Evolutionary conservation across 2,329 filamentous ascomycete genomes (phyloP), one percentile per base, ranked within the genome.

Genomic region (Fusarium sp.): DNA sequence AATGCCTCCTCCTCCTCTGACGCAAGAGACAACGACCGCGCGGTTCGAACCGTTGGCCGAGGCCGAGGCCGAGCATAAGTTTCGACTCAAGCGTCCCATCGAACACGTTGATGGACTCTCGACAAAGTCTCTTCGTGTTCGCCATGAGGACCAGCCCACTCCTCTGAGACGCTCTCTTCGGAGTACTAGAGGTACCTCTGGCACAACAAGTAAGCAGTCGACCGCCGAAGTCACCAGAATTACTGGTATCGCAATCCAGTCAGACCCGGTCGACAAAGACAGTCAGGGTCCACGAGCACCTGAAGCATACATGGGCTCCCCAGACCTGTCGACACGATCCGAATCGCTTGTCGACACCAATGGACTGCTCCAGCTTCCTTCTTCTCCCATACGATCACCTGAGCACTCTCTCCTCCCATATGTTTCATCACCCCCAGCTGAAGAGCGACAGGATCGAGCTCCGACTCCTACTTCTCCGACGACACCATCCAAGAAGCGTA

Each of bases 401-500:
- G 27, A 29, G 17, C 46, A 31, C 27, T 20, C 17, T 2, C 24
- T 51, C 46, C 27, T 51, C 17, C 46, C 17, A 5, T n/a, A n/a
- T 20, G 24, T 51, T 51, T 20, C 46, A 51, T 51, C 27, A 17
- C 27, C 46, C 3, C 27, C 17, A 2, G 27, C 17, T 17, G 24
- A 29, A 12, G 24, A n/a, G 24, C 17, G 4, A 29, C 16, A 29
- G 16, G 2, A 51, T 4, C 27, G 17, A 12, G 27, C 17, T 51
- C 46, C 27, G 6, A 20, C 24, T n/a, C 24, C 46, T 11, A 20
- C 27, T 12, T 51, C 46, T 31, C 46, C 27, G 1, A 12, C 7
- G 17, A 51, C 46, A 12, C 46, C 46, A 9, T 20, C 27, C 33
- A 40, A 5, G 1, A 70, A 70, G 40, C 67, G 67, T 14, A 70